Evolutionary conservation across 2,329 filamentous ascomycete species (phyloP), one percentile per base, ranked within the genome.

Genomic region (Cladophialophora psammophila): DNA sequence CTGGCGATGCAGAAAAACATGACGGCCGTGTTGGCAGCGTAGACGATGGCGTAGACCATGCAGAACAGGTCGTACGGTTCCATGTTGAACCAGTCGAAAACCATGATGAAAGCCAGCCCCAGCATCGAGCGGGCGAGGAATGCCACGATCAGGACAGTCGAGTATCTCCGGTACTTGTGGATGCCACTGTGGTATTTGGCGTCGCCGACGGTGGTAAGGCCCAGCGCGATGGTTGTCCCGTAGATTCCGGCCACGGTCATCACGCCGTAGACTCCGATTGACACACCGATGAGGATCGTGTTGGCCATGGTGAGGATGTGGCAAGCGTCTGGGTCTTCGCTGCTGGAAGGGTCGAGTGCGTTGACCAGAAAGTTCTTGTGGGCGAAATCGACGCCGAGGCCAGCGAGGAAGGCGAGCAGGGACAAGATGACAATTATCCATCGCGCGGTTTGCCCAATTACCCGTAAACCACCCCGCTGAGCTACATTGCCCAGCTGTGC

Each of bases 1-100:
- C 40, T n/a, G 13, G 40, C 40, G 40, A 42, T 42, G 40, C 40
- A 42, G 40, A 42, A 42, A n/a, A 42, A n/a, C 15, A 42, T 42
- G 40, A 42, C 40, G 15, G 40, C 40, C 15, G 40, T 42, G 40
- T 12, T 42, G 40, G 40, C 40, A n/a, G 40, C 40, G 40, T 42
- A 42, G 40, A 42, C 40, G 13, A 42, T 42, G 40, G 40, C 40
- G 10, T 42, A 42, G 40, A 18, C 6, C 40, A 42, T 42, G 40
- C 40, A n/a, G 40, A 42, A 42, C 40, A 42, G n/a, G 40, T 42
- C 40, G 40, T 42, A 42, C 15, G 40, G 40, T 5, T n/a, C 15
- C 40, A 42, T n/a, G 40, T 42, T 18, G 40, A 42, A 42, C 40
- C 40, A 42, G 40, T 42, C 40, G 40, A 42, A 42, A 13, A 42